phyloP scores from a whole-genome alignment of 2,329 filamentous ascomycete species.

The Arthrobotrys entomopaga region DNA sequence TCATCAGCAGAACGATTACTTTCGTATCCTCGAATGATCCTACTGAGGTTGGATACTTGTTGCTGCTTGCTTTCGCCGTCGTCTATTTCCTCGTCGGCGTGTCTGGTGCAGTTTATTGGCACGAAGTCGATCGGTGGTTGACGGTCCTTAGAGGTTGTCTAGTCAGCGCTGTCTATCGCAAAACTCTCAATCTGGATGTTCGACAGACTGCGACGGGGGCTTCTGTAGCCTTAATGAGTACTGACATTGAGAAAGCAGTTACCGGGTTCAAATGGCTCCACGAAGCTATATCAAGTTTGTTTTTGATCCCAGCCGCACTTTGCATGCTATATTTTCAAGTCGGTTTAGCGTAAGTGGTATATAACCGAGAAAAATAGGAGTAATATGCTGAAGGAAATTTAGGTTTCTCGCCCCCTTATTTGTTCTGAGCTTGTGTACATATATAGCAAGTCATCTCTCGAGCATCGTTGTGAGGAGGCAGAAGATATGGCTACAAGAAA shows the following conservation, averaged over 20 bases:
- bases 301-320: conserved; percentile 61
- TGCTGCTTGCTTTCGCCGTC: conserved; percentile 27
- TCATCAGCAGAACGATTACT: conserved; percentile 59
- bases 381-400: neutral
- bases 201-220: conserved; percentile 62
- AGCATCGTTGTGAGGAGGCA: conserved; percentile 31
- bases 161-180: conserved; percentile 61
- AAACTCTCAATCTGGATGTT: conserved; percentile 60
- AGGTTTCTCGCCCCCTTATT: conserved; percentile 36
- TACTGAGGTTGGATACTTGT: conserved; percentile 40
- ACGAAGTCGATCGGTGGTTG: conserved; percentile 58
- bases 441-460: conserved; percentile 33
- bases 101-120: conserved; percentile 58
- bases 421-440: conserved; percentile 22
- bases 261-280: conserved; percentile 62
- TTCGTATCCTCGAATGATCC: conserved; percentile 42
- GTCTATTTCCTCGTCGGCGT: conserved; percentile 48
- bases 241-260: conserved; percentile 65
- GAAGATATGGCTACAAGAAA: conserved; percentile 47
- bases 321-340: conserved; percentile 61
- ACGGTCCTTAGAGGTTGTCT: conserved; percentile 61
- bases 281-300: conserved; percentile 62
- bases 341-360: conserved; percentile 59
- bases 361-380: neutral
- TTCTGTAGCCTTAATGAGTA: conserved; percentile 66